Evolutionary conservation across 257 asterid genomes (phyloP).

Genomic region (Capsicum baccatum): DNA sequence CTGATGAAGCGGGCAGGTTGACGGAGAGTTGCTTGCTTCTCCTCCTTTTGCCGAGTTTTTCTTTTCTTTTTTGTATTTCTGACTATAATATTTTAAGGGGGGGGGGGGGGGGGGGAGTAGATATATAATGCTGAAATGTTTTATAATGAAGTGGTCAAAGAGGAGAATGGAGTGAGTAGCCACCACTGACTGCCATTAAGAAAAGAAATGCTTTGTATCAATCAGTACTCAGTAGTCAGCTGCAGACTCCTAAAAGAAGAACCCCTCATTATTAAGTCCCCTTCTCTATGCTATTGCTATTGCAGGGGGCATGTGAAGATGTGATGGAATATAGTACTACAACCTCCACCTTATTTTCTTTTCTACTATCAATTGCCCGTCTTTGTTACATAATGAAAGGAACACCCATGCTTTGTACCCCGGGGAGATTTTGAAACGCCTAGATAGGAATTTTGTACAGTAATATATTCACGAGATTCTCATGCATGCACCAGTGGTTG

Average conservation of each 20-base stretch:
- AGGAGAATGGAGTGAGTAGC: background rate
- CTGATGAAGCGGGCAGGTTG: no score
- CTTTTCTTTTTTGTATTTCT: no score
- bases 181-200: conserved; percentile 27
- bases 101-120: background rate
- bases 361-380: background rate
- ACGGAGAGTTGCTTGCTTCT: no score
- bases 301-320: conserved; percentile 1
- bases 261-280: background rate
- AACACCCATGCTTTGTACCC: conserved; percentile 2
- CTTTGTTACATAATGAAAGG: background rate
- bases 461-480: background rate
- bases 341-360: background rate
- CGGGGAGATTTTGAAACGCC: background rate
- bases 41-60: no score
- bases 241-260: conserved; percentile 17
- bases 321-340: background rate
- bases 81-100: background rate
- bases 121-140: background rate
- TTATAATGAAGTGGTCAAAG: conserved; percentile 21
- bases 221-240: conserved; percentile 14
- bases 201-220: conserved; percentile 11
- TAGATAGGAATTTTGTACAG: background rate
- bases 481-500: background rate
- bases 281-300: background rate